phyloP scores from a whole-genome alignment of 1,139 yeast species.

The Geotrichum europaeum region DNA sequence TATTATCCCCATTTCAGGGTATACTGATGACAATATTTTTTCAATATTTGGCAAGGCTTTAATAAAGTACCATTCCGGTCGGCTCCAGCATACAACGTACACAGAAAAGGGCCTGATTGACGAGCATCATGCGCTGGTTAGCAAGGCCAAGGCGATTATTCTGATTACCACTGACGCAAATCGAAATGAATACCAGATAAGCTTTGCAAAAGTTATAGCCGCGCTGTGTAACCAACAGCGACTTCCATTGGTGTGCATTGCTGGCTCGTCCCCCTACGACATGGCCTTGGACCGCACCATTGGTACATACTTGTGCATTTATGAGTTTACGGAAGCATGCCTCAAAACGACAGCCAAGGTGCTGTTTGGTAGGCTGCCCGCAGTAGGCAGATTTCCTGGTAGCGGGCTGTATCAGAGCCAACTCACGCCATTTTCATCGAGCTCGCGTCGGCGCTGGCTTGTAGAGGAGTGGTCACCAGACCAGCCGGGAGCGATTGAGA shows the following conservation, averaged over 20 bases:
- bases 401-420: conserved; percentile 31
- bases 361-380: conserved; percentile 48
- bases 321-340: conserved; percentile 53
- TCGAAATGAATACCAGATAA: conserved; percentile 61
- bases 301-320: conserved; percentile 56
- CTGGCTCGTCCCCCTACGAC: conserved; percentile 61
- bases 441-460: conserved; percentile 44
- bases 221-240: conserved; percentile 50
- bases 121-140: conserved; percentile 53
- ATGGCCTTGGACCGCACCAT: conserved; percentile 51
- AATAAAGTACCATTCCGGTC: conserved; percentile 35
- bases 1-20: conserved; percentile 32
- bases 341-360: conserved; percentile 47
- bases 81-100: conserved; percentile 55
- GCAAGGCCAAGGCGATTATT: conserved; percentile 50
- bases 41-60: conserved; percentile 35
- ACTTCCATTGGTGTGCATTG: conserved; percentile 55
- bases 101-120: conserved; percentile 60
- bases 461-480: conserved; percentile 50
- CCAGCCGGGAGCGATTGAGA: conserved; percentile 43
- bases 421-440: conserved; percentile 28
- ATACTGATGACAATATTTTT: conserved; percentile 55
- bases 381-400: conserved; percentile 58
- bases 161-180: conserved; percentile 59
- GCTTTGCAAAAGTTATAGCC: conserved; percentile 54